A percentile compares a stretch with the other conserved stretches of the same genome.
phyloP scores from a whole-genome alignment of 2,329 filamentous ascomycete species.

The Hymenoscyphus infarciens region DNA sequence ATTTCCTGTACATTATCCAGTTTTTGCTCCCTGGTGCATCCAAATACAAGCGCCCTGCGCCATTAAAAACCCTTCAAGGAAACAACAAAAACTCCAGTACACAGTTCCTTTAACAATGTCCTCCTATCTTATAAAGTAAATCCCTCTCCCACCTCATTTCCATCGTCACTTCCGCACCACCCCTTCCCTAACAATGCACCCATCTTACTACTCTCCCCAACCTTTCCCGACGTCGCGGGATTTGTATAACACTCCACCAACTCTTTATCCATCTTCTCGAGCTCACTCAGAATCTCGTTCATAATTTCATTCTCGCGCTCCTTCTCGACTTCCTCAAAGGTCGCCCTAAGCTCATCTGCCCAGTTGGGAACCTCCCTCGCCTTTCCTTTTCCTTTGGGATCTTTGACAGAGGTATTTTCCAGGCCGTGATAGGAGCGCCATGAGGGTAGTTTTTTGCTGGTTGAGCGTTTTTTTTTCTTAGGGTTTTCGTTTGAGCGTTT shows the following conservation, averaged over 20 bases:
- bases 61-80: background rate
- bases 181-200: background rate
- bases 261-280: background rate
- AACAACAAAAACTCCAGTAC: background rate
- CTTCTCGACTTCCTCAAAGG: background rate
- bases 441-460: too few relatives aligned
- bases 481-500: too few relatives aligned
- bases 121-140: background rate
- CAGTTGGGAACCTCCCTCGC: background rate
- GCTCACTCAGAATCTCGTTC: background rate
- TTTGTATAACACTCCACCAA: background rate
- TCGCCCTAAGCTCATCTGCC: too few relatives aligned
- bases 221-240: background rate
- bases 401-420: background rate
- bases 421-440: too few relatives aligned
- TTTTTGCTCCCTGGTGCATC: background rate
- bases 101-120: background rate
- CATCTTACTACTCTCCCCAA: background rate
- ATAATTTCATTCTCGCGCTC: background rate
- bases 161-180: background rate
- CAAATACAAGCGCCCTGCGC: background rate
- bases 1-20: background rate
- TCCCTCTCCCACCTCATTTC: background rate
- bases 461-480: background rate
- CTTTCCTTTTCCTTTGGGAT: background rate